Evolutionary conservation across 2,329 filamentous ascomycete species (phyloP), one percentile per base, ranked within the genome.

Genomic region (Lachnellula occidentalis): DNA sequence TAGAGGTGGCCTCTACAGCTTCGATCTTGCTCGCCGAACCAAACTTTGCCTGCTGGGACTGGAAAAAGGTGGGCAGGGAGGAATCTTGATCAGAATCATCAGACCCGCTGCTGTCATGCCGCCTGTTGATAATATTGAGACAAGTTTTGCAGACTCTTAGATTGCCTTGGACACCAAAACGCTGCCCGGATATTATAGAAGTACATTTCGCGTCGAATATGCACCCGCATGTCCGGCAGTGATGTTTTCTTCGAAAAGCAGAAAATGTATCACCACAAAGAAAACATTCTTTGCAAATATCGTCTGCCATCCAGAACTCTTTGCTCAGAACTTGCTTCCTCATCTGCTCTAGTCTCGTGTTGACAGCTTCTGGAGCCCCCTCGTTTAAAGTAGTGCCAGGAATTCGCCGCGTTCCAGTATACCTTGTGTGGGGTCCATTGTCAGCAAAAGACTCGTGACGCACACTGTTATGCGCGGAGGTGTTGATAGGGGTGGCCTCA

Each of bases 231-330:
- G 85, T 88, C 58, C 95, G 85, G 70, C 94, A 99, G 71, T 99
- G 94, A 70, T 99, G 94, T 68, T 99, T 99, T 61, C 94, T 84
- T 56, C 94, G 83, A 68, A 97, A 97, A 1, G 92, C 94, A 0
- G 90, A 91, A 67, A 99, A 99, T 2, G 88, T 81, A 55, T 90
- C 87, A 45, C 90, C 90, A 66, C 94, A 99, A 45, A 90, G 82
- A 69, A 96, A 99, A 67, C 94, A 99, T 65, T 96, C 92, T 69
- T 95, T 97, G 56, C 92, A 95, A 59, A 95, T 96, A 67, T 97
- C 94, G 68, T 99, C 94, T 56, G 91, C 89, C 94, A 99, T 99
- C 94, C 92, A 97, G 64, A 96, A 97, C 63, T 97, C 92, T 66
- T 92, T 94, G 69, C 89, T 95, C 45, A 97, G 74, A 7, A 99